These are phyloP conservation scores for Pholiota microspora DNA, from an alignment of 768 basidiomycete species.

Conservation along the genomic window DNA sequence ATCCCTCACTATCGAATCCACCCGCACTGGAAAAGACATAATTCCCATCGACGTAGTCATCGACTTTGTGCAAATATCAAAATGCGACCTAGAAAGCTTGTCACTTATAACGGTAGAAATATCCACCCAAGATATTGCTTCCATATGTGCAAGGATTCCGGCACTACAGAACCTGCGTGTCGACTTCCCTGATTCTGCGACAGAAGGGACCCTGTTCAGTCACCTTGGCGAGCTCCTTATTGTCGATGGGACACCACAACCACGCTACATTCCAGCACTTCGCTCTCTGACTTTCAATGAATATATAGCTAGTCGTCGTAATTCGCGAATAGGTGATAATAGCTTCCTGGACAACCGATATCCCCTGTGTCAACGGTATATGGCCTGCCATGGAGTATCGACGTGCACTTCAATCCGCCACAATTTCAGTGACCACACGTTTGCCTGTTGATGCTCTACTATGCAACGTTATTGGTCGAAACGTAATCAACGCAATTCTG, in stretches of 20 bases:
- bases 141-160: not conserved
- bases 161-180: not conserved
- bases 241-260: not conserved
- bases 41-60: no score
- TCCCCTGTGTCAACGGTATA: not conserved
- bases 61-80: not conserved
- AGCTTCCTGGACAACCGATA: no score
- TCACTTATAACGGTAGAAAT: not conserved
- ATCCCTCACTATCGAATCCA: no score
- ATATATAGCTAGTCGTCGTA: no score
- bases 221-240: not conserved
- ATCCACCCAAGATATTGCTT: not conserved
- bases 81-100: not conserved
- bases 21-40: no score
- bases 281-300: not conserved
- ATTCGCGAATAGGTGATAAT: no score
- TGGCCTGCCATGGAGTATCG: no score
- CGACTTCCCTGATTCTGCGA: not conserved
- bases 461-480: no score
- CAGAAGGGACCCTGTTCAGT: not conserved
- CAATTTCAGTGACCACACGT: no score
- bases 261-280: not conserved
- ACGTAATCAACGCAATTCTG: no score
- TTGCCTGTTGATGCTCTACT: no score
- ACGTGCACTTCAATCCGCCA: not conserved